Evolutionary conservation across 768 basidiomycete species (phyloP).

Genomic region (Suillus luteus): DNA sequence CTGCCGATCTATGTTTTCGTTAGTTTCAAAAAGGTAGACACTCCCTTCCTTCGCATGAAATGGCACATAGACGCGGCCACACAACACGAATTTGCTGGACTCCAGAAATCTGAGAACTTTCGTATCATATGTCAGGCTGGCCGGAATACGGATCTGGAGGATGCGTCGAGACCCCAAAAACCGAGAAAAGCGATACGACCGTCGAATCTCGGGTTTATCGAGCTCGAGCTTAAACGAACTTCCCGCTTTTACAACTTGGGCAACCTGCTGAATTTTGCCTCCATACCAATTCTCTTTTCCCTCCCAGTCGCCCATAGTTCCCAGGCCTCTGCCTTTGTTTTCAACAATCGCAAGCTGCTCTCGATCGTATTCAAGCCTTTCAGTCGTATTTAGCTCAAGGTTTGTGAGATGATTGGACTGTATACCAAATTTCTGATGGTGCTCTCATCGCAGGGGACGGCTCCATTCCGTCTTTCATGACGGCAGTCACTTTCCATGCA

Average conservation of each 20-base stretch:
- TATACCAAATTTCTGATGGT: constrained; percentile 27
- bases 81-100: constrained; percentile 56
- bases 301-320: constrained; percentile 57
- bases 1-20: constrained; percentile 48
- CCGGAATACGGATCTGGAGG: constrained; percentile 54
- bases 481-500: constrained; percentile 29
- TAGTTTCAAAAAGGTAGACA: constrained; percentile 60
- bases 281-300: constrained; percentile 63
- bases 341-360: constrained; percentile 67
- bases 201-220: constrained; percentile 55
- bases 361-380: constrained; percentile 56
- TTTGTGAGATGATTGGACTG: neutral
- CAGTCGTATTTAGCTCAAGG: neutral
- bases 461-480: constrained; percentile 23
- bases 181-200: constrained; percentile 67
- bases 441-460: constrained; percentile 2
- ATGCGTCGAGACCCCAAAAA: constrained; percentile 65
- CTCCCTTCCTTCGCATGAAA: constrained; percentile 65
- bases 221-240: constrained; percentile 43
- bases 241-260: constrained; percentile 35
- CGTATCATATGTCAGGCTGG: constrained; percentile 36
- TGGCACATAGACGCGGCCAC: constrained; percentile 63
- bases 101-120: constrained; percentile 35
- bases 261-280: constrained; percentile 64
- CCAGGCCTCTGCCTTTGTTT: constrained; percentile 56